Conservation (phyloP, 495 filamentous ascomycete genomes). For the Daldinia vernicosa region DNA sequence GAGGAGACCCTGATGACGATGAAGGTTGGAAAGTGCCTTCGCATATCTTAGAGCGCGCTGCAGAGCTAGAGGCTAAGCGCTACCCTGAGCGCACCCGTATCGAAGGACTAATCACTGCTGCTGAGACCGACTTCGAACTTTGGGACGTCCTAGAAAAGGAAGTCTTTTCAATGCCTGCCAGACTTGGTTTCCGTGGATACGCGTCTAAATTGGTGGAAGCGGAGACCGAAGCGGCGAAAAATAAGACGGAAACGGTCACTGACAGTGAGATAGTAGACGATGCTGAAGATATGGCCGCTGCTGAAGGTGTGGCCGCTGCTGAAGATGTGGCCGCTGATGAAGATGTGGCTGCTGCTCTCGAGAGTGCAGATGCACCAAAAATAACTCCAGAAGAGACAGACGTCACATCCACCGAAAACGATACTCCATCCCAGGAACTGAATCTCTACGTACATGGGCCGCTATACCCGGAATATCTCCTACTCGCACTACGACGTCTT, state of each 20-base stretch:
- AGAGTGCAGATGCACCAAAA: background rate
- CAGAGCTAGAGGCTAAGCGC: conserved; percentile 51
- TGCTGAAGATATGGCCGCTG: too few species aligned
- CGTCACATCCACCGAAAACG: background rate
- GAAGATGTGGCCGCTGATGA: conserved; percentile 1
- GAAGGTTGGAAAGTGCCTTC: conserved; percentile 39
- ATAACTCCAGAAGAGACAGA: background rate
- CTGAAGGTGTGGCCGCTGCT: background rate
- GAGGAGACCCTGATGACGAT: conserved; percentile 43
- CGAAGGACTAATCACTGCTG: conserved; percentile 56
- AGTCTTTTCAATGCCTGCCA: conserved; percentile 70
- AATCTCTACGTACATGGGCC: conserved; percentile 66
- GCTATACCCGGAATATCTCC: conserved; percentile 72
- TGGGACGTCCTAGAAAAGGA: conserved; percentile 76
- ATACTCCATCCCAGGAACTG: conserved; percentile 41
- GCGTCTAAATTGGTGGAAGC: background rate
- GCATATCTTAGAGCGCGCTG: conserved; percentile 36
- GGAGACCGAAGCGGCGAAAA: background rate
- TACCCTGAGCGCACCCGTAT: conserved; percentile 55
- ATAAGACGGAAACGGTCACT: background rate
- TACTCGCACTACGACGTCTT: conserved; percentile 70
- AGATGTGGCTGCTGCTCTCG: background rate
- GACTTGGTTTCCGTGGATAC: conserved; percentile 45
- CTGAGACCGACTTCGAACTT: conserved; percentile 69
- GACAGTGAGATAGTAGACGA: background rate